Evolutionary conservation across 163 green algal species (phyloP), one percentile per base, ranked within the genome.

Genomic region (Coccomyxa subellipsoidea): DNA sequence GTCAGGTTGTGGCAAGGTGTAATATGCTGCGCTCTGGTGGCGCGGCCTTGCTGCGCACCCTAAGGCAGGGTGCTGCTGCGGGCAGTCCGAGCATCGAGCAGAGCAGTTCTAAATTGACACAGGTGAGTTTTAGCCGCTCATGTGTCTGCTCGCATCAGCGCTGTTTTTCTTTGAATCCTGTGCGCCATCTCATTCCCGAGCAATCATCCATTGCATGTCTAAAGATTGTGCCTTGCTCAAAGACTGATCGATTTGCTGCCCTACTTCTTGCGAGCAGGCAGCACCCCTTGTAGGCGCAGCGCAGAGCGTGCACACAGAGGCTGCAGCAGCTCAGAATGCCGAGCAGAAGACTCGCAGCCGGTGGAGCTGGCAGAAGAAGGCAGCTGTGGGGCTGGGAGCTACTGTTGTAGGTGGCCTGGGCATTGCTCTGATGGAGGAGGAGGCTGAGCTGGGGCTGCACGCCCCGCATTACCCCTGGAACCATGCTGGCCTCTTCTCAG

Each of bases 401-500:
- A 80, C 66, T 54, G 83, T 38, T 77, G 34, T 80, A 27, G 83
- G 77, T 35, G 87, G 84, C 15, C 77, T 89, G 36, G 87, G 84
- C 8, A 73, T 89, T 38, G 85, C 93, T 21, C 75, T 92, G 76
- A 92, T 91, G 21, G 91, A 96, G 37, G 94, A 97, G 39, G 95
- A 98, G 89, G 94, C 94, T 3, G 95, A 97, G 82, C 95, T 99
- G 81, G 96, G 96, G 1, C 89, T 99, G 80, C 89, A 95, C 36
- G 66, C 95, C 9, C 86, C 94, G 31, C 21, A 90, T 0, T 98
- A 96, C 82, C 92, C 93, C 0, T 99, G 96, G 96, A 85, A 89
- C 0, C 96, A 99, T 84, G 87, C 94, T 31, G 96, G 96, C 71
- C 89, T 94, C 39, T 96, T 98, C 84, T 91, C 91, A 73, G 92